Base-by-base conservation (phyloP, 1,284 basidiomycete species). In the Irpex sp. region DNA sequence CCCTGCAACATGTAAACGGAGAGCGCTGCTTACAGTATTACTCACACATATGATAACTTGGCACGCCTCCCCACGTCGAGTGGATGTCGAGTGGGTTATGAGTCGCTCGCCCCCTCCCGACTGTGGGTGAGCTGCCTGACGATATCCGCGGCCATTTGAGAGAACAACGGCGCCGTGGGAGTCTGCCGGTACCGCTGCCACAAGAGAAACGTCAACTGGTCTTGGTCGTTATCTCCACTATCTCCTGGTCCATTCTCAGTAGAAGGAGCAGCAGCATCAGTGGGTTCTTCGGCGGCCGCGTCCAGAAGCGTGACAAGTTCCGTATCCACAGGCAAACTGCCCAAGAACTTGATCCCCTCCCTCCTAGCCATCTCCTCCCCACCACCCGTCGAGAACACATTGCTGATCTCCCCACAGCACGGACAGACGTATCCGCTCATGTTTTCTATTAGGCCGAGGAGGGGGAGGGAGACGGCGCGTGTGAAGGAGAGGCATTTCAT, bases 341-440 rank as follows among this genome's bases (percentile, higher is more conserved):
- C 97, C 60, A 99, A 78, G 73, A 97, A 98, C 53, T 73, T 74
- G 28, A 98, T 71, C 6, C 78, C 82, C 72, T 96, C 92, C 52
- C 83, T 80, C 64, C 81, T 77, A 0, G 94, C 93, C 86, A 96
- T 87, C 68, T 87, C 88, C 75, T 91, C 85, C 0, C 96, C 97
- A 2, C 97, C 97, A 10, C 95, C 95, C 9, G 87, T 91, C 5
- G 96, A 97, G 77, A 98, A 99, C 57, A 97, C 87, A 71, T 97
- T 94, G 75, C 89, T 94, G 66, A 98, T 83, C 74, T 98, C 95
- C 23, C 91, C 90, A 69, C 93, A 96, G 71, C 93, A 95, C 21
- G 96, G 96, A 71, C 97, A 99, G 9, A 93, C 92, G 76, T 98
- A 99, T 48, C 97, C 97, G 62, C 94, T 94, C 97, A 99, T 98